These are phyloP conservation scores for Allomyces javanicus DNA, from an alignment of 192 early-diverging fungal genomes.

Conservation along the genomic window DNA sequence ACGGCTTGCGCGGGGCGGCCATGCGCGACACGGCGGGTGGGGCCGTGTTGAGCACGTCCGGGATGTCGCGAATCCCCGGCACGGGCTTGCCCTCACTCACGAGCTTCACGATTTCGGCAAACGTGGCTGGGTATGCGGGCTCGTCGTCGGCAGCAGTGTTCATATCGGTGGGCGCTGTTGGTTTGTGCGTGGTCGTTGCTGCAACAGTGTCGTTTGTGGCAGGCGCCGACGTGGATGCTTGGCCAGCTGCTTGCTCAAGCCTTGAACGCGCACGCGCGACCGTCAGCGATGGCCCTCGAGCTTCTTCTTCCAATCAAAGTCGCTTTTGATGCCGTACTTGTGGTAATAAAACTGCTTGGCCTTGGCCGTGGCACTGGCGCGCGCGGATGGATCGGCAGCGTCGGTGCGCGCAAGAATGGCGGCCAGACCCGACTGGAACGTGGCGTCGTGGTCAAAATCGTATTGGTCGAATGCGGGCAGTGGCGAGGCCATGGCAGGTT, in stretches of 20 bases:
- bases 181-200: background rate
- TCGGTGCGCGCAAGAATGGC: background rate
- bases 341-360: background rate
- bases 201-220: too few relatives aligned
- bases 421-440: background rate
- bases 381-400: background rate
- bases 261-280: too few relatives aligned
- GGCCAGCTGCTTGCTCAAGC: too few relatives aligned
- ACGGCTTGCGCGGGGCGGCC: too few relatives aligned
- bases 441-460: background rate
- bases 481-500: too few relatives aligned
- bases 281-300: background rate
- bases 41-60: background rate
- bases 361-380: background rate
- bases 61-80: background rate
- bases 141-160: background rate
- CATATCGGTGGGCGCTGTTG: background rate
- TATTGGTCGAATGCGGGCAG: background rate
- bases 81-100: background rate
- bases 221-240: too few relatives aligned
- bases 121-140: background rate
- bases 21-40: too few relatives aligned
- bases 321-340: background rate
- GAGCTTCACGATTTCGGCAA: background rate
- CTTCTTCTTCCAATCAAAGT: background rate